phyloP scores from a whole-genome alignment of 345 rosid species.

The Turritis glabra region DNA sequence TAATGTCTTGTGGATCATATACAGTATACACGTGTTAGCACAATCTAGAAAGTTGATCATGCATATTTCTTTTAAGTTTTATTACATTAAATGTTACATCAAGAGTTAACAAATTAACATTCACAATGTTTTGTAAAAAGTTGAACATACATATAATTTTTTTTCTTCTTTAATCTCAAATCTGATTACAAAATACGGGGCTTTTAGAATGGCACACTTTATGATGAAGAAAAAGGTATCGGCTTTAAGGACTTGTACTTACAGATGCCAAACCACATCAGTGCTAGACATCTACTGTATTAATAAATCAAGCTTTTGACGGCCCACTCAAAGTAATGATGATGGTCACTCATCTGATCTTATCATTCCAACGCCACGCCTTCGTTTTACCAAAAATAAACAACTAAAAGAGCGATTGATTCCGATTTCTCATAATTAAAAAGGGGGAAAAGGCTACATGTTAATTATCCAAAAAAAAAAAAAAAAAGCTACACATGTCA shows the following conservation, averaged over 20 bases:
- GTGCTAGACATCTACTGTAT: neutral
- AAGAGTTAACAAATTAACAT: neutral
- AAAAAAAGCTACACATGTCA: neutral
- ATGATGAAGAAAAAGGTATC: neutral
- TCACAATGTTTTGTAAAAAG: neutral
- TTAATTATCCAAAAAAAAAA: no score
- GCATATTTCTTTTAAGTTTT: neutral
- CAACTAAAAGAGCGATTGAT: neutral
- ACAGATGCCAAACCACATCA: neutral
- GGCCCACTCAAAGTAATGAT: slow-evolving; percentile 9
- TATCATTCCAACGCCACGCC: slow-evolving; percentile 14
- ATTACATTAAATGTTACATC: neutral
- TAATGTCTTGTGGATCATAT: no score
- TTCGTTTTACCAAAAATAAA: neutral
- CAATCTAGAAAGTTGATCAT: neutral
- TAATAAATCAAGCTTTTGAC: neutral
- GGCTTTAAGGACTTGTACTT: neutral
- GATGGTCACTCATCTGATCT: neutral
- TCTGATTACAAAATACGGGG: neutral
- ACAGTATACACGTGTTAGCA: no score
- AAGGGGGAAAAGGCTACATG: neutral
- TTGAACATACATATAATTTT: neutral
- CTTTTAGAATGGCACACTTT: neutral
- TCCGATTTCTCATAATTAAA: neutral
- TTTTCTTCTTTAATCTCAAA: neutral